phyloP scores from a whole-genome alignment of 2,329 filamentous ascomycete genomes.

The Aspergillus hiratsukae region DNA sequence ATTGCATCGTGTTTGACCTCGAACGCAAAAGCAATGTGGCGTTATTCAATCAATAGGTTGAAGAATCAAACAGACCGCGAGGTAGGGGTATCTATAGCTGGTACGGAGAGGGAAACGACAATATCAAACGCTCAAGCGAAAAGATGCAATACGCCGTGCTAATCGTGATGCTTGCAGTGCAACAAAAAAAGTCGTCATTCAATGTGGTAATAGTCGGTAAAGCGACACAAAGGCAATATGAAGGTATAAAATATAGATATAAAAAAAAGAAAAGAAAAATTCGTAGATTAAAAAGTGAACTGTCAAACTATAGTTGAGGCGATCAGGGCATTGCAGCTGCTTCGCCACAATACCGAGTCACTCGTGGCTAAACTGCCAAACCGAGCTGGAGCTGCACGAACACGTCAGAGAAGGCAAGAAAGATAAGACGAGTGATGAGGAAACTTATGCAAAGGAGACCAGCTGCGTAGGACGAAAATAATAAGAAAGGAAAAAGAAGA shows the following conservation, averaged over 20 bases:
- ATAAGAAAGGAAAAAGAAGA: slow-evolving; percentile 7
- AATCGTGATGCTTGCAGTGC: slow-evolving; percentile 6
- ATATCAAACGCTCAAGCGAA: neutral
- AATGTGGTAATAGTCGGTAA: slow-evolving; percentile 1
- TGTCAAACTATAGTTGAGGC: slow-evolving; percentile 10
- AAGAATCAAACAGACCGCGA: neutral
- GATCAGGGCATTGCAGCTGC: slow-evolving; percentile 28
- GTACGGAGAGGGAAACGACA: neutral
- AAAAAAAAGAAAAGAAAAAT: slow-evolving; percentile 4
- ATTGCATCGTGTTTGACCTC: neutral
- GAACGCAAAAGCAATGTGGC: neutral
- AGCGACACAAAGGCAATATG: neutral
- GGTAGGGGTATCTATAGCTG: slow-evolving; percentile 3
- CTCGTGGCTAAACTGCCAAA: slow-evolving; percentile 19
- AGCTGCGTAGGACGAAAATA: slow-evolving; percentile 17
- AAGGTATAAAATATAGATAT: neutral
- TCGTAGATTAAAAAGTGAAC: slow-evolving; percentile 6
- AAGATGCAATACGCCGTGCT: neutral
- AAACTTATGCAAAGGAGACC: slow-evolving; percentile 5
- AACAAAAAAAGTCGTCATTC: slow-evolving; percentile 2
- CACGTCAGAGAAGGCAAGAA: slow-evolving; percentile 31
- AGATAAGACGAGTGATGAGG: slow-evolving; percentile 1
- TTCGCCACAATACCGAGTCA: slow-evolving; percentile 35
- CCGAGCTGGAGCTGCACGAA: slow-evolving; percentile 20
- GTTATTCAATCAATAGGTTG: neutral